These are phyloP conservation scores for Gloeophyllum trabeum DNA, from an alignment of 768 basidiomycete species.

Conservation along the genomic window DNA sequence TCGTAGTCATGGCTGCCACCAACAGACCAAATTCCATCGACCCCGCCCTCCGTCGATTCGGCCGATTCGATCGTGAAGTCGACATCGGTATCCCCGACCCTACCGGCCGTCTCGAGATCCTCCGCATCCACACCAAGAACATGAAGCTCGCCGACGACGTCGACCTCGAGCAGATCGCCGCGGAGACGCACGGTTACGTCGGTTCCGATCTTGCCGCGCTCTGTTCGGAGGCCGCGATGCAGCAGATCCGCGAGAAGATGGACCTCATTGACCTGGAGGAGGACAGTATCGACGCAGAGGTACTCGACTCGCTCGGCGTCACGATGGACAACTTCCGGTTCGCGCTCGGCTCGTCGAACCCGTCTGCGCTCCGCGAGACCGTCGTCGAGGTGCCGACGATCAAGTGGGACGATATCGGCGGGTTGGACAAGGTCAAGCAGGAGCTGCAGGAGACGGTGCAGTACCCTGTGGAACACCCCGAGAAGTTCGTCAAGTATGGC, in stretches of 20 bases:
- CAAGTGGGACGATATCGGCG: constrained; percentile 99
- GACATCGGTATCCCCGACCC: constrained; percentile 99
- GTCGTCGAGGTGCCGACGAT: constrained; percentile 98
- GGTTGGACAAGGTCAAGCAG: constrained; percentile 98
- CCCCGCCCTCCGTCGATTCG: constrained; percentile 96
- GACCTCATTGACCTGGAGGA: constrained; percentile 92
- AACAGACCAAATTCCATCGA: constrained; percentile 99
- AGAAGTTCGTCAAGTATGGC: constrained; percentile 99
- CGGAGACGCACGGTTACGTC: constrained; percentile 98
- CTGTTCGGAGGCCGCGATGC: constrained; percentile 99
- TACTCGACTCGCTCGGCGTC: constrained; percentile 95
- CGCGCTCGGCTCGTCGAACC: constrained; percentile 94
- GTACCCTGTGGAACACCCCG: constrained; percentile 99
- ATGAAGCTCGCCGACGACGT: constrained; percentile 98
- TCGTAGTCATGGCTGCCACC: constrained; percentile 99
- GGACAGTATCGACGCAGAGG: constrained; percentile 98
- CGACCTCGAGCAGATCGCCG: constrained; percentile 96
- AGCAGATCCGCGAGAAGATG: constrained; percentile 99
- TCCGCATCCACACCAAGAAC: constrained; percentile 99
- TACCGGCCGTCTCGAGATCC: constrained; percentile 96
- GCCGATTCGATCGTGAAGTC: constrained; percentile 98
- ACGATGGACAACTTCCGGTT: constrained; percentile 99
- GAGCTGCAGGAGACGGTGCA: constrained; percentile 99
- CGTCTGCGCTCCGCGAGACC: constrained; percentile 97
- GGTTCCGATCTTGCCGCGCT: constrained; percentile 96